Percentiles rank a stretch among this genome's conserved stretches.
Evolutionary conservation across 306 rosid species (phyloP).

Genomic region (Hippophae rhamnoides): DNA sequence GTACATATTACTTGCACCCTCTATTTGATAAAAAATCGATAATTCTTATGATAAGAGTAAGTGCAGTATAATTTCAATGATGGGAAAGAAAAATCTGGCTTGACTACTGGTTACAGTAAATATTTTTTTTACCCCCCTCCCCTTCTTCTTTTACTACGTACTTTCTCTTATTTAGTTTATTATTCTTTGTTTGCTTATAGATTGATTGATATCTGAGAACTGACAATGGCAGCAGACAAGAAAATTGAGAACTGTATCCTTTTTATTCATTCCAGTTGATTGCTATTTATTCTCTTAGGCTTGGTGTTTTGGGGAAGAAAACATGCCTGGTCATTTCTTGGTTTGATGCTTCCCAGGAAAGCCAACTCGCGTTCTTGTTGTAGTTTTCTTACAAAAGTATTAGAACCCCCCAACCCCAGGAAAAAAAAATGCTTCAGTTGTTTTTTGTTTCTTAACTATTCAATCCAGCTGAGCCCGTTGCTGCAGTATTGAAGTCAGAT

Average conservation of each 20-base stretch:
- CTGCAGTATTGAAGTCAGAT: conserved; percentile 21
- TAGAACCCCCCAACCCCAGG: neutral
- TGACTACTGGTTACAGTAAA: neutral
- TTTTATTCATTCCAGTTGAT: neutral
- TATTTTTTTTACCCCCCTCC: too few relatives aligned
- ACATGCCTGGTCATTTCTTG: neutral
- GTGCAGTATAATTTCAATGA: neutral
- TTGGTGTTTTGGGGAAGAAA: neutral
- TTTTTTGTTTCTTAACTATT: conserved; percentile 16
- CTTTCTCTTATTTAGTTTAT: neutral
- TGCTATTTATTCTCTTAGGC: neutral
- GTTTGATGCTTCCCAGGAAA: neutral
- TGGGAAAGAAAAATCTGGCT: neutral
- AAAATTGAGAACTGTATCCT: conserved; percentile 31
- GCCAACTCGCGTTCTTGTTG: neutral
- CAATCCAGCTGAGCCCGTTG: conserved; percentile 27
- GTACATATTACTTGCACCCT: conserved; percentile 1
- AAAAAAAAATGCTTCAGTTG: neutral
- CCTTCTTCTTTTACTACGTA: neutral
- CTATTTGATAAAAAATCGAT: neutral
- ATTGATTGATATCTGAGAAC: conserved; percentile 1
- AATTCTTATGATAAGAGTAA: conserved; percentile 4
- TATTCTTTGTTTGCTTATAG: conserved; percentile 15
- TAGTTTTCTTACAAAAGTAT: neutral
- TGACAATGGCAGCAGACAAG: conserved; percentile 31